phyloP scores from a whole-genome alignment of 371 early-diverging fungal species.

The Catenaria anguillulae region DNA sequence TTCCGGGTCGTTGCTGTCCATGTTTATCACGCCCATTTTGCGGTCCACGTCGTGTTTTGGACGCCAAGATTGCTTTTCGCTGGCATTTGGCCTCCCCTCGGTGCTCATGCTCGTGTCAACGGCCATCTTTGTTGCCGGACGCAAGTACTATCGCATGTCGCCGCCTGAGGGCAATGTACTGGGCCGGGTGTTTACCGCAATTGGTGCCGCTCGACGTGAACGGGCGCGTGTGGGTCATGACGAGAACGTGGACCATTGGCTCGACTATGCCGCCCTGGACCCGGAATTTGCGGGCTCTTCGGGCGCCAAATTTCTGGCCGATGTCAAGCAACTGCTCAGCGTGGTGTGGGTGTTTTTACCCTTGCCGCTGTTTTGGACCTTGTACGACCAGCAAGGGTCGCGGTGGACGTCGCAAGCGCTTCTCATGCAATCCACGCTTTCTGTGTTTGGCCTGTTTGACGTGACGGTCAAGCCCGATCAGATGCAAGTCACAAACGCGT shows the following conservation, averaged over 20 bases:
- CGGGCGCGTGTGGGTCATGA: not conserved
- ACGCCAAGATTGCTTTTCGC: constrained; percentile 16
- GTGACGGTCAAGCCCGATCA: constrained; percentile 16
- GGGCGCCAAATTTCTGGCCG: not conserved
- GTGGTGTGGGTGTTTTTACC: constrained; percentile 8
- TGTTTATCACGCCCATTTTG: constrained; percentile 10
- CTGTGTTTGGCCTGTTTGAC: constrained; percentile 6
- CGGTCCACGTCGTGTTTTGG: constrained; percentile 12
- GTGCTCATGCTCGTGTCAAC: constrained; percentile 15
- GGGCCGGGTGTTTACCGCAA: not conserved
- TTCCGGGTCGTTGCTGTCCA: constrained; percentile 11
- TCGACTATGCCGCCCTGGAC: constrained; percentile 5
- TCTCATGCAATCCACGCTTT: constrained; percentile 13
- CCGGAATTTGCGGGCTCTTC: not conserved
- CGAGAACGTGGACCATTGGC: not conserved
- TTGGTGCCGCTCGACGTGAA: not conserved
- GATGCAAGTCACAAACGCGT: constrained; percentile 23
- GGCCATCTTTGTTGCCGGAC: constrained; percentile 15
- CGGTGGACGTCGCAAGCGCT: constrained; percentile 29
- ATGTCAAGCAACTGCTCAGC: not conserved
- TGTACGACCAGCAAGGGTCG: constrained; percentile 28
- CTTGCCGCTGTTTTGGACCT: constrained; percentile 22
- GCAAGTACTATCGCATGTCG: not conserved
- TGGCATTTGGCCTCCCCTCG: constrained; percentile 19
- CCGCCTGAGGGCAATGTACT: constrained; percentile 8